Evolutionary conservation across 306 rosid genomes (phyloP).

Genomic region (Senna siamea): DNA sequence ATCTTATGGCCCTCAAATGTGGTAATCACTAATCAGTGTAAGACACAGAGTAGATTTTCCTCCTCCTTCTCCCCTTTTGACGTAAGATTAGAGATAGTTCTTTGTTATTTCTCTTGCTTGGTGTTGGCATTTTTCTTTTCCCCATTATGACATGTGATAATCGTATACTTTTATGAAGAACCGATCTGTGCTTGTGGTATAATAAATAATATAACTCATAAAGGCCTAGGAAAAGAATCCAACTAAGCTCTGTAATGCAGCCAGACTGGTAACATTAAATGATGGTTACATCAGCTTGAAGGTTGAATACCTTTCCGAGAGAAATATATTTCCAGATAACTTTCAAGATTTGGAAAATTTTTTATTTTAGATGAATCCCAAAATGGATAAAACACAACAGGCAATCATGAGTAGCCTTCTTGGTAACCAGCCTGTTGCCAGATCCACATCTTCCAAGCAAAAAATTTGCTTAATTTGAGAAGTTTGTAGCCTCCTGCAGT

Average conservation of each 20-base stretch:
- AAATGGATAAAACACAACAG: not conserved
- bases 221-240: constrained; percentile 20
- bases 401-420: no score
- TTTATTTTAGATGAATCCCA: constrained; percentile 7
- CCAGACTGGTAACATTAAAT: not conserved
- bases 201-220: constrained; percentile 7
- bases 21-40: not conserved
- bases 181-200: not conserved
- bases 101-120: not conserved
- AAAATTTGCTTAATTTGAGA: not conserved
- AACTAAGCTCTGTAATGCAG: constrained; percentile 8
- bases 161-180: not conserved
- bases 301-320: not conserved
- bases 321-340: not conserved
- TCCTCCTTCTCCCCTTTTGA: not conserved
- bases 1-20: constrained; percentile 10
- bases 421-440: constrained; percentile 2
- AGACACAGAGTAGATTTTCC: not conserved
- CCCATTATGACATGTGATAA: not conserved
- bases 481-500: constrained; percentile 3
- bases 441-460: not conserved
- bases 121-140: not conserved
- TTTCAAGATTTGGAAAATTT: constrained; percentile 13
- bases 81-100: constrained; percentile 14
- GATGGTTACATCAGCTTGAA: constrained; percentile 2